Evolutionary conservation across 2,329 filamentous ascomycete species (phyloP), one percentile per base, ranked within the genome.

Genomic region (Simplicillium aogashimaense): DNA sequence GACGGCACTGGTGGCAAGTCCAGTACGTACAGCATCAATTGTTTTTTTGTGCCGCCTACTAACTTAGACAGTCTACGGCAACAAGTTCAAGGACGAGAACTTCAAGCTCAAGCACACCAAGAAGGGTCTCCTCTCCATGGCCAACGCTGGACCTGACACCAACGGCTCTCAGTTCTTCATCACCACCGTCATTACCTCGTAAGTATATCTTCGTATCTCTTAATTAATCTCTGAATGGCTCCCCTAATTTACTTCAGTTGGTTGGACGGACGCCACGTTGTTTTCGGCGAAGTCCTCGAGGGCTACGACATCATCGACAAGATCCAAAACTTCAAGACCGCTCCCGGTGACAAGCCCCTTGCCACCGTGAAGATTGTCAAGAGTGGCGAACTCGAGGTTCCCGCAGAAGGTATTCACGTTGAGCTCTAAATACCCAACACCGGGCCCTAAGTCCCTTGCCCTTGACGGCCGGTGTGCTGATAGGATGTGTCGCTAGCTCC

Each of bases 91-190:
- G 49, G 86, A 94, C 56, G 86, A 94, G 80, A 92, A 90, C 82
- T 92, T 94, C 76, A 90, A 92, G 81, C 75, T 90, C 59, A 89
- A 88, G 76, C 86, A 94, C 79, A 77, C 74, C 71, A 88, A 87
- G 76, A 82, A 80, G 65, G 86, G 86, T 55, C 69, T 86, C 38
- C 70, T 92, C 50, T 87, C 83, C 65, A 92, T 87, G 86, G 86
- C 83, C 64, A 89, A 89, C 67, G 77, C 83, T 45, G 85, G 85
- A 63, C 76, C 79, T 63, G 84, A 92, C 65, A 92, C 86, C 71
- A 89, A 89, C 60, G 85, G 86, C 59, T 87, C 82, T 43, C 86
- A 92, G 61, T 92, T 92, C 73, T 92, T 92, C 74, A 89, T 92
- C 62, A 92, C 86, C 56, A 90, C 85, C 51, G 81, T 80, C 56